Evolutionary conservation across 139 green algal genomes (phyloP).

Genomic region (Closterium sp.): DNA sequence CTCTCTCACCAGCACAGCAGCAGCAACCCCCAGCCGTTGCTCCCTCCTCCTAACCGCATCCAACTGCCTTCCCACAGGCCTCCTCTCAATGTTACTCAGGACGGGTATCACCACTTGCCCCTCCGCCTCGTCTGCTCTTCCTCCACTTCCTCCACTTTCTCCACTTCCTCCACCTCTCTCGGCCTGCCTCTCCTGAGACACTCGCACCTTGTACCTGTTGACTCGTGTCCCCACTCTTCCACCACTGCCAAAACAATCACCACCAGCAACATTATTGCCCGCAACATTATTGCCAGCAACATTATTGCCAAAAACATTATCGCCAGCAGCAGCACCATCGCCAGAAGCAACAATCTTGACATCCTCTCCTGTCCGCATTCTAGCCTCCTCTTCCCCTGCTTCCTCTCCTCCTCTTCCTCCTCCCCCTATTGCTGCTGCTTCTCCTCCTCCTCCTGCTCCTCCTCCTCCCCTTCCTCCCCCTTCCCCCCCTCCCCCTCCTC

Average conservation of each 20-base stretch:
- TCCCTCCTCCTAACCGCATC: background rate
- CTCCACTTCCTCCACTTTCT: too few species aligned
- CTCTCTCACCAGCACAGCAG: background rate
- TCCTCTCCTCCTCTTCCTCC: background rate
- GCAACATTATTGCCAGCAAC: background rate
- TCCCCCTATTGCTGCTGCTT: background rate
- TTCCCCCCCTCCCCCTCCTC: too few species aligned
- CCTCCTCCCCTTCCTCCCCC: background rate
- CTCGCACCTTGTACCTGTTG: background rate
- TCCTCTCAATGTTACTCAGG: background rate
- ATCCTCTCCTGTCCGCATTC: background rate
- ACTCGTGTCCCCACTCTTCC: background rate
- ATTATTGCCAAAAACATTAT: background rate
- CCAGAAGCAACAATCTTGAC: background rate
- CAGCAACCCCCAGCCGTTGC: background rate
- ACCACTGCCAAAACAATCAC: background rate
- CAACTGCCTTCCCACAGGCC: background rate
- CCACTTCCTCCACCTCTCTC: background rate
- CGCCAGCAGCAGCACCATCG: background rate
- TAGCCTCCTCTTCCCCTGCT: background rate
- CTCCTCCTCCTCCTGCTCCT: constrained; percentile 1
- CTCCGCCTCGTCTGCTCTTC: background rate
- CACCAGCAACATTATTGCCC: background rate
- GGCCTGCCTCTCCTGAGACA: background rate
- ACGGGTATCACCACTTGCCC: background rate